Evolutionary conservation across 1,284 basidiomycete species (phyloP), one percentile per base, ranked within the genome.

Genomic region (Irpex sp.): DNA sequence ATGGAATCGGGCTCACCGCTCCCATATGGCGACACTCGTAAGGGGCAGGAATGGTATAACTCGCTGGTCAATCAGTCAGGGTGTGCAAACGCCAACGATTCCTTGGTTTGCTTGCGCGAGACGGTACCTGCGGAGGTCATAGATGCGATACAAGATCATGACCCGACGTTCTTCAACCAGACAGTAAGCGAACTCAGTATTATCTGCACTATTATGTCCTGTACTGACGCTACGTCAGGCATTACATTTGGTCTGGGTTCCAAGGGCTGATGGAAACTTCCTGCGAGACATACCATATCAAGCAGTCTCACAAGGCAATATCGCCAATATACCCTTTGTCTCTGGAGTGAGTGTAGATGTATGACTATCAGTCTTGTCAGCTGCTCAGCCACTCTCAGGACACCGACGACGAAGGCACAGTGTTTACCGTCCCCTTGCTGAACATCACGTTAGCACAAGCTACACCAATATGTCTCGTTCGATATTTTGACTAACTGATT

Each of bases 31-130:
- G 68, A 74, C 56, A 69, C 75, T 47, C 67, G 70, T 0, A 56
- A 69, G 19, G 71, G 71, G 3, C 78, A 80, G 47, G 59, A 57
- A 7, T 74, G 72, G 54, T 80, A 72, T 59, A 76, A 80, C 64
- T 65, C 65, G 17, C 60, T 81, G 5, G 72, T 78, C 1, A 58
- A 68, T 3, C 63, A 71, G 35, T 70, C 73, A 0, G 74, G 73
- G 1, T 80, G 79, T 64, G 49, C 68, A 0, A 66, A 66, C 3
- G 64, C 75, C 0, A 57, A 57, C 0, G 77, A 81, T 63, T 76
- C 77, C 0, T 68, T 83, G 31, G 62, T 73, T 19, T 83, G 81
- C 59, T 72, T 83, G 53, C 75, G 79, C n/a, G 63, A 63, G 13
- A 74, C 74, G 26, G 26, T 26, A 1, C 73, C 77, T 1, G 74